phyloP scores from a whole-genome alignment of 306 rosid genomes.

The Quercus berberidifolia region DNA sequence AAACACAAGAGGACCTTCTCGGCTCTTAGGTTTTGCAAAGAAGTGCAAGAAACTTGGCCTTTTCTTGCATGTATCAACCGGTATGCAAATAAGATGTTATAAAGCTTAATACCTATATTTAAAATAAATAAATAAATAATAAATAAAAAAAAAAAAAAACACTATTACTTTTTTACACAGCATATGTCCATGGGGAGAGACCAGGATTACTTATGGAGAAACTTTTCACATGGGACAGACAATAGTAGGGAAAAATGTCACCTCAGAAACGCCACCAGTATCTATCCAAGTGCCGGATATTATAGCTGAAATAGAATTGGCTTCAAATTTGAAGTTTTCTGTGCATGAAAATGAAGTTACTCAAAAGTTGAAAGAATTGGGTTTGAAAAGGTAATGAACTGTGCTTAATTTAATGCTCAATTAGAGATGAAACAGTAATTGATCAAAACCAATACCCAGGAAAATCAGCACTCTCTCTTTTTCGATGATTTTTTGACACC shows the following conservation, averaged over 20 bases:
- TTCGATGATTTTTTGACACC: too few relatives aligned
- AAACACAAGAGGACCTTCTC: slow-evolving; percentile 52
- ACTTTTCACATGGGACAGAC: slow-evolving; percentile 30
- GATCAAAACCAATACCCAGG: too few relatives aligned
- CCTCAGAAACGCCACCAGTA: slow-evolving; percentile 3
- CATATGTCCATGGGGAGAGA: slow-evolving; percentile 51
- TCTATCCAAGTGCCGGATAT: slow-evolving; percentile 13
- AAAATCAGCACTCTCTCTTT: too few relatives aligned
- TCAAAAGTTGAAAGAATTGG: slow-evolving; percentile 55
- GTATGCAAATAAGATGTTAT: neutral
- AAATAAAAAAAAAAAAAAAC: too few relatives aligned
- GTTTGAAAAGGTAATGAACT: slow-evolving; percentile 30
- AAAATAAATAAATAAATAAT: too few relatives aligned
- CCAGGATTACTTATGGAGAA: slow-evolving; percentile 47
- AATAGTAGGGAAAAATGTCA: slow-evolving; percentile 27
- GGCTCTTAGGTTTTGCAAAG: slow-evolving; percentile 41
- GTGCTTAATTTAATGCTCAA: too few relatives aligned
- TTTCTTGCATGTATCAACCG: slow-evolving; percentile 54
- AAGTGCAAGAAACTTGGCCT: slow-evolving; percentile 47
- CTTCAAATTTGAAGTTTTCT: slow-evolving; percentile 19
- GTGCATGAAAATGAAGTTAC: slow-evolving; percentile 16
- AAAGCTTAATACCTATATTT: too few relatives aligned
- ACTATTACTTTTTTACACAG: slow-evolving; percentile 6
- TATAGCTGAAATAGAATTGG: slow-evolving; percentile 34
- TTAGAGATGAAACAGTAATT: too few relatives aligned